These are phyloP conservation scores for Phytophthora idaei DNA, from an alignment of 352 stramenopile species.

Conservation along the genomic window DNA sequence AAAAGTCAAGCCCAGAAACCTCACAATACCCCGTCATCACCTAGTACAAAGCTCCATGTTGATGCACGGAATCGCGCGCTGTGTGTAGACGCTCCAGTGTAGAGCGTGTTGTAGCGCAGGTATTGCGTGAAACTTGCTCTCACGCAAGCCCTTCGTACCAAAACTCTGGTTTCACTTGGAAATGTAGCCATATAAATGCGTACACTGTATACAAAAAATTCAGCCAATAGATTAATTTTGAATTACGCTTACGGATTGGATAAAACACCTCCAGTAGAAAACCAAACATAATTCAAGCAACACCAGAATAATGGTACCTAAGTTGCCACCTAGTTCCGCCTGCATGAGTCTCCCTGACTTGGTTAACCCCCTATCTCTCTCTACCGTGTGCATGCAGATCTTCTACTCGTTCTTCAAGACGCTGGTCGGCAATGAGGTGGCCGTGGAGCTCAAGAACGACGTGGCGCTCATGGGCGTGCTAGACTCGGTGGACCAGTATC, in stretches of 20 bases:
- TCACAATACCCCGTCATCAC: background rate
- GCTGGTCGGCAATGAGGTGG: slow-evolving; percentile 96
- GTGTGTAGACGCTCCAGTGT: no score
- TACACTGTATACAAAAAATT: no score
- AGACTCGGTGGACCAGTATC: slow-evolving; percentile 99
- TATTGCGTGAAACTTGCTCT: background rate
- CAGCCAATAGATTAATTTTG: no score
- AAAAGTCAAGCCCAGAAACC: background rate
- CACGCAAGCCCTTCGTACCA: background rate
- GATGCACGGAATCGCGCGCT: background rate
- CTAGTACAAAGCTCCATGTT: background rate
- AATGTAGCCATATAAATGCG: no score
- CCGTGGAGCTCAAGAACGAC: slow-evolving; percentile 99
- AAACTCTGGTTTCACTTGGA: no score
- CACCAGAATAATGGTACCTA: slow-evolving; percentile 27
- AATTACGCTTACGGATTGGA: slow-evolving; percentile 1
- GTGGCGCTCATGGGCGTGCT: slow-evolving; percentile 96
- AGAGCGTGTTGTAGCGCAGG: background rate
- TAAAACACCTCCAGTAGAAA: background rate
- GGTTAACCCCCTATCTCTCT: slow-evolving; percentile 6
- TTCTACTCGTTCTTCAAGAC: slow-evolving; percentile 99
- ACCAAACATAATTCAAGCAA: slow-evolving; percentile 8
- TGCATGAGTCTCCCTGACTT: background rate
- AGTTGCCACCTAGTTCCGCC: slow-evolving; percentile 2
- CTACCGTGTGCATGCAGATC: slow-evolving; percentile 60